These are phyloP conservation scores for Blastosporella zonata DNA, from an alignment of 1,284 basidiomycete genomes.

Conservation along the genomic window DNA sequence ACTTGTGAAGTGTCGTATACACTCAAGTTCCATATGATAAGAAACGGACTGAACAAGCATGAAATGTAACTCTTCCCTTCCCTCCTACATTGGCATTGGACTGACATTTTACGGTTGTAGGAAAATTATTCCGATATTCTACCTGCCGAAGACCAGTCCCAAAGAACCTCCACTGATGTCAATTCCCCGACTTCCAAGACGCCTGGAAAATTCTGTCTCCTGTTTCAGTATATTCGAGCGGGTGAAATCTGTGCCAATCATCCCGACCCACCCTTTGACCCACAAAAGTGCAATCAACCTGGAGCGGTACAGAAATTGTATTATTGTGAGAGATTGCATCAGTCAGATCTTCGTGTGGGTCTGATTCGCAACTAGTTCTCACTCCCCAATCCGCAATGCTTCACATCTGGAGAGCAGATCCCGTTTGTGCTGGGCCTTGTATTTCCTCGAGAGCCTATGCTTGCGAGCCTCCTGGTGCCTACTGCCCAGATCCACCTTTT, in stretches of 20 bases:
- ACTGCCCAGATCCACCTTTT: conserved; percentile 38
- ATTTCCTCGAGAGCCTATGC: conserved; percentile 35
- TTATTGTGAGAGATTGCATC: conserved; percentile 18
- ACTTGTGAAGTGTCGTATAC: conserved; percentile 38
- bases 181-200: conserved; percentile 24
- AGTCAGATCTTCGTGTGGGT: neutral
- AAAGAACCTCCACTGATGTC: conserved; percentile 28
- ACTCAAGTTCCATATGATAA: conserved; percentile 37
- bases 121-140: conserved; percentile 31
- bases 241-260: conserved; percentile 29
- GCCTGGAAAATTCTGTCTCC: conserved; percentile 15
- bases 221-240: conserved; percentile 19
- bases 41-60: conserved; percentile 40
- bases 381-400: conserved; percentile 34
- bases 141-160: conserved; percentile 41
- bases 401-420: conserved; percentile 40
- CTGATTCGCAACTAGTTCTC: conserved; percentile 30
- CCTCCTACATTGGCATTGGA: neutral
- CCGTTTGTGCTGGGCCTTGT: conserved; percentile 38
- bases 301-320: conserved; percentile 17
- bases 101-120: conserved; percentile 19
- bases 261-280: conserved; percentile 19
- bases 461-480: conserved; percentile 34
- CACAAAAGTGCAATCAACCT: conserved; percentile 14
- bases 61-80: conserved; percentile 32